phyloP scores from a whole-genome alignment of 1,284 basidiomycete genomes.

The Austroboletus olivaceoglutinosus region DNA sequence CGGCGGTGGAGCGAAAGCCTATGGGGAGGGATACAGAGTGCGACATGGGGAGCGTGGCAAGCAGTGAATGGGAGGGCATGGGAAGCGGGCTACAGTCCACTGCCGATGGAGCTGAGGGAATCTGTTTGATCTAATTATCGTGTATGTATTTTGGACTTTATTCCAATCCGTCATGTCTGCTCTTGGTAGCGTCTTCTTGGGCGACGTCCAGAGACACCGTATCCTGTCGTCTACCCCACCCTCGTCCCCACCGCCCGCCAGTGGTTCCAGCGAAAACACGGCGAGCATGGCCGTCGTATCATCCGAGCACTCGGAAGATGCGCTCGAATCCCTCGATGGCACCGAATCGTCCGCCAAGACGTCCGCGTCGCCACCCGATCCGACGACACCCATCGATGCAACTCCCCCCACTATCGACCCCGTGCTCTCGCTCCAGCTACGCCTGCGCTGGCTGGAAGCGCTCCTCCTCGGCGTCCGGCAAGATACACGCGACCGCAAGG shows the following conservation, averaged over 20 bases:
- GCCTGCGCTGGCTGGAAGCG: constrained; percentile 74
- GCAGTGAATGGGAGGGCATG: constrained; percentile 41
- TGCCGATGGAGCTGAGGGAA: constrained; percentile 69
- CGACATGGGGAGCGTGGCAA: constrained; percentile 43
- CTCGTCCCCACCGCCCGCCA: constrained; percentile 48
- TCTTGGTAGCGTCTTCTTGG: constrained; percentile 74
- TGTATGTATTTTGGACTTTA: background rate
- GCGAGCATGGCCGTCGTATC: constrained; percentile 22
- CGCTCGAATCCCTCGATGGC: constrained; percentile 31
- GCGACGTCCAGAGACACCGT: constrained; percentile 63
- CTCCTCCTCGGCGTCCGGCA: constrained; percentile 64
- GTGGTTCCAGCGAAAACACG: background rate
- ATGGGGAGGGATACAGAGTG: constrained; percentile 44
- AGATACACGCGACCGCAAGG: constrained; percentile 29
- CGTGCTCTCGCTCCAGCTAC: constrained; percentile 63
- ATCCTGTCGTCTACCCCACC: constrained; percentile 62
- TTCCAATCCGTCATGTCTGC: constrained; percentile 41
- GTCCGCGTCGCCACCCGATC: constrained; percentile 1
- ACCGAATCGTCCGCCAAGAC: constrained; percentile 24
- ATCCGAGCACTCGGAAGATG: no score
- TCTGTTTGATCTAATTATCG: constrained; percentile 25
- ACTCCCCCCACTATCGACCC: constrained; percentile 64
- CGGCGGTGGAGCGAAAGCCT: constrained; percentile 22
- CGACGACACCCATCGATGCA: constrained; percentile 9
- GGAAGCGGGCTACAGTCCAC: constrained; percentile 58